Base-by-base conservation (phyloP, 2,329 filamentous ascomycete genomes). In the Pseudogymnoascus sp. region DNA sequence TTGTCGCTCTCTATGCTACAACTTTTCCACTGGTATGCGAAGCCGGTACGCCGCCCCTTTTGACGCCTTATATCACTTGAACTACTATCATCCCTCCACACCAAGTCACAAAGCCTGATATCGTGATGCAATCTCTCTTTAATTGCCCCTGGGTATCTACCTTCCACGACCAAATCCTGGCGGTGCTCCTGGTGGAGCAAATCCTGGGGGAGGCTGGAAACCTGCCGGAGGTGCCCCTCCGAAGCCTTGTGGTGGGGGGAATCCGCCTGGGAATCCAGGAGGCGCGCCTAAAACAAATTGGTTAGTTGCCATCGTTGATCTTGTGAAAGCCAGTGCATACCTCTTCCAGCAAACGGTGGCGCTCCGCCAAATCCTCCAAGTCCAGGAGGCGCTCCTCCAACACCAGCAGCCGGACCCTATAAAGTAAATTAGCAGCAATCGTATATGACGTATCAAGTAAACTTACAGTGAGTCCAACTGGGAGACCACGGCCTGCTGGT, bases 401-500 rank as follows among this genome's bases (percentile, higher is more conserved):
- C 88, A 74, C 93, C 93, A 72, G 89, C 88, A 76, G 91, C 91
- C 73, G 93, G 93, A 33, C 93, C 84, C 83, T 86, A 67, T 15
- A 44, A 61, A 68, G 28, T 33, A 57, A 53, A 57, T n/a, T 53
- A 65, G 72, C 70, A 73, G 69, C 38, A 65, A 26, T 63, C 40
- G 72, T 69, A 74, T 71, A n/a, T 23, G 17, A 36, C 11, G 36
- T 47, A n/a, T 47, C 13, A 17, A 17, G 21, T 44, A 62, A 62
- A 74, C 82, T 68, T 78, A 86, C 93, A 71, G 91, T 91, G 68
- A 97, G 82, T 63, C 93, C 92, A 71, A 93, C 84, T 33, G 91
- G 88, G 38, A 66, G 83, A 80, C 95, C 95, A 76, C 95, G 86
- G 70, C 95, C 95, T 72, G 93, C 93, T 70, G 95, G 92, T 74